These are phyloP conservation scores for Coemansia sp. DNA, from an alignment of 192 early-diverging fungal species.

Conservation along the genomic window DNA sequence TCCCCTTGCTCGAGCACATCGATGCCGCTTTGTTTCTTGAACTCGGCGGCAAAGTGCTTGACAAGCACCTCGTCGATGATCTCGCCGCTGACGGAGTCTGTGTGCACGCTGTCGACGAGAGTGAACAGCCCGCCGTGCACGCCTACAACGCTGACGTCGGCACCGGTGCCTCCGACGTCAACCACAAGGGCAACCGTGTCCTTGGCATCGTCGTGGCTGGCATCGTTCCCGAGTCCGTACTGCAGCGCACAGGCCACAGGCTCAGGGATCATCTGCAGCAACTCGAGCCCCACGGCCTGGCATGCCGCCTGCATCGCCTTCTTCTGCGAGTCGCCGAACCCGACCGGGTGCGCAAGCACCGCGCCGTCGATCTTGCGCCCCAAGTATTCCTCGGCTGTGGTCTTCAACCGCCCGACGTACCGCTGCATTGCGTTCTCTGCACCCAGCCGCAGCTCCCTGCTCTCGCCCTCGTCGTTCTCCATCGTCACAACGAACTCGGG, in stretches of 20 bases:
- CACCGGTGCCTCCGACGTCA: slow-evolving; percentile 85
- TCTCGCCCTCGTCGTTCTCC: slow-evolving; percentile 54
- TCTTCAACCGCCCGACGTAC: slow-evolving; percentile 77
- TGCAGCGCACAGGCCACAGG: slow-evolving; percentile 88
- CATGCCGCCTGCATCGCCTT: slow-evolving; percentile 66
- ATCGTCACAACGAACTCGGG: slow-evolving; percentile 66
- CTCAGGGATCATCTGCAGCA: slow-evolving; percentile 82
- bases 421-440: slow-evolving; percentile 75
- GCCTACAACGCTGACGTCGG: slow-evolving; percentile 78
- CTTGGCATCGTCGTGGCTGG: slow-evolving; percentile 54
- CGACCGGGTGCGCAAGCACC: slow-evolving; percentile 85
- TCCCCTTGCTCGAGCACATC: slow-evolving; percentile 65
- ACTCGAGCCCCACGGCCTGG: slow-evolving; percentile 74
- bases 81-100: slow-evolving; percentile 77
- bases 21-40: slow-evolving; percentile 81
- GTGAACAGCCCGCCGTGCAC: slow-evolving; percentile 82
- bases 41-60: slow-evolving; percentile 79
- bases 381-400: slow-evolving; percentile 87
- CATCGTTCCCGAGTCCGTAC: slow-evolving; percentile 66
- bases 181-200: slow-evolving; percentile 83
- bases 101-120: slow-evolving; percentile 75
- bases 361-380: slow-evolving; percentile 75
- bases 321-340: slow-evolving; percentile 74
- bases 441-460: slow-evolving; percentile 61
- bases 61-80: slow-evolving; percentile 83